These are phyloP conservation scores for Populus tomentosa DNA, from an alignment of 441 rosid species.

Conservation along the genomic window DNA sequence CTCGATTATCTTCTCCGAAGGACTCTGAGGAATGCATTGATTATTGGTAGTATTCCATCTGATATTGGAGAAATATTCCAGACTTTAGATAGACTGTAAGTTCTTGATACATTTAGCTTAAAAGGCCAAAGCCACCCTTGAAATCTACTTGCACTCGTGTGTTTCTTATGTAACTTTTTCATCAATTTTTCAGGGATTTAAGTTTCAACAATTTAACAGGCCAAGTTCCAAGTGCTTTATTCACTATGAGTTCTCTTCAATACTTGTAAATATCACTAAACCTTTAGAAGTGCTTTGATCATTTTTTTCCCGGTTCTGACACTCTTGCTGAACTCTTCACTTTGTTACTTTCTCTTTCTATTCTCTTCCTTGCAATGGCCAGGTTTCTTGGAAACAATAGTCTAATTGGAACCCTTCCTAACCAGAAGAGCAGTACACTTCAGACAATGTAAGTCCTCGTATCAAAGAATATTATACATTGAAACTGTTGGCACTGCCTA, in stretches of 20 bases:
- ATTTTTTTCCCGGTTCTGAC: no score
- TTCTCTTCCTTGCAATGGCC: background rate
- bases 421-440: constrained; percentile 15
- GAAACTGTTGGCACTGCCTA: background rate
- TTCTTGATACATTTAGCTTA: background rate
- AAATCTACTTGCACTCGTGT: background rate
- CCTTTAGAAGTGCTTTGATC: no score
- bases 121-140: background rate
- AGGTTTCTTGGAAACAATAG: constrained; percentile 39
- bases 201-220: constrained; percentile 39
- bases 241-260: no score
- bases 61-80: constrained; percentile 35
- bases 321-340: background rate
- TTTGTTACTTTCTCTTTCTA: background rate
- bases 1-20: constrained; percentile 17
- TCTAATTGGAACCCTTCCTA: constrained; percentile 21
- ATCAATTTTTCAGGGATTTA: constrained; percentile 22
- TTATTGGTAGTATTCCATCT: constrained; percentile 41
- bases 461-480: background rate
- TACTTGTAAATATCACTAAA: no score
- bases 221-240: background rate
- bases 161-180: background rate
- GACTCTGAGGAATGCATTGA: constrained; percentile 42
- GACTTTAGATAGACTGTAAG: constrained; percentile 29
- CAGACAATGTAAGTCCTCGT: constrained; percentile 18